Base-by-base conservation (phyloP, 108 stramenopile genomes). In the Parmales sp. region DNA sequence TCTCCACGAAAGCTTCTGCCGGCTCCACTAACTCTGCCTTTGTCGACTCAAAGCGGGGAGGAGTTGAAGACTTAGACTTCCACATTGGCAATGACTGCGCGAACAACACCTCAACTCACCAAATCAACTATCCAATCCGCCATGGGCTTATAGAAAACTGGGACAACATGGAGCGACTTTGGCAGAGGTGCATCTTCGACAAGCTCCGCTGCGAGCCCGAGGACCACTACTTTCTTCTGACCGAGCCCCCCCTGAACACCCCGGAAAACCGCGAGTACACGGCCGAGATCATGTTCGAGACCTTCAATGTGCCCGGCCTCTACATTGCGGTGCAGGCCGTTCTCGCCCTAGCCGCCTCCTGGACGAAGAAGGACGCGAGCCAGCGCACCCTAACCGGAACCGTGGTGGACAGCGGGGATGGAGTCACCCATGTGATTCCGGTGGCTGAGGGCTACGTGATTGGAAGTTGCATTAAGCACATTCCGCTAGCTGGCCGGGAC, bases 211-310 rank as follows among this genome's bases (percentile, higher is more conserved):
- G 82, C 54, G 84, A 87, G 64, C 86, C 86, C 28, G 82, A 87
- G 68, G 84, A 87, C 37, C 86, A 87, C 76, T 74, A 79, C 65
- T 71, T 87, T 11, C 45, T 87, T 49, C 82, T 86, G 39, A 87
- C 86, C 37, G 86, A 87, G 72, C 83, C 86, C 20, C 84, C 84
- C 13, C 75, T 87, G 4, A 87, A 85, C 68, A 81, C 86, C 1
- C 86, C 86, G 4, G 86, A 87, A 69, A 85, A 87, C 68, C 68
- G 84, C 54, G 84, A 87, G 69, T 78, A 80, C 74, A 82, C 86
- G 0, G 86, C 86, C 39, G 86, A 87, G 78, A 83, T 87, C 49
- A 87, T 87, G 84, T 87, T 87, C 66, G 86, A 87, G 69, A 87
- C 86, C 18, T 87, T 85, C 54, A 85, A 85, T 41, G 86, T 87